Evolutionary conservation across 1,139 yeast species (phyloP), one percentile per base, ranked within the genome.

Genomic region (Geotrichum klebahnii): DNA sequence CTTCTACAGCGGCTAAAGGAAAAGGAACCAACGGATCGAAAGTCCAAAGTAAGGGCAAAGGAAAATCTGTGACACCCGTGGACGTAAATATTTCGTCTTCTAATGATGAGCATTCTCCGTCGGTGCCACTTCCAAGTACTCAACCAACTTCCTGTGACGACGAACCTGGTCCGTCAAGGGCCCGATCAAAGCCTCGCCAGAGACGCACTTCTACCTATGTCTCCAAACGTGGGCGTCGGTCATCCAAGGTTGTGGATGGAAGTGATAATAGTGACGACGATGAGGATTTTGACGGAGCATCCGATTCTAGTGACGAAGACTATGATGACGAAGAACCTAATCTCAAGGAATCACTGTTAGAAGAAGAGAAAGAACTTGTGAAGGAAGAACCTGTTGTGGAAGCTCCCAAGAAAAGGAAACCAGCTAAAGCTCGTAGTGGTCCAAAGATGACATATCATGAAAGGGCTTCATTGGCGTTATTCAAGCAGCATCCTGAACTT

Each of bases 401-500:
- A 19, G 39, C 49, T 12, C 44, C 46, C 2, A 39, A 32, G 17
- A 46, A 26, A 33, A 46, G 28, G 31, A 35, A 33, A 32, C 31
- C 29, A 8, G 17, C 23, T 5, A 19, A 28, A 28, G 28, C 39
- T 3, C 39, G 34, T 5, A 26, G 43, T 20, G 44, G 31, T 2
- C 20, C 35, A 6, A 35, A 35, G 38, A 24, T 43, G 16, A n/a
- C 47, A 8, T 48, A 42, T 19, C 47, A 48, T 45, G 59, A 61
- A 31, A 52, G 61, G 28, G 60, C 63, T 59, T 86, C 95, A 1
- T 74, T 73, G 36, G 78, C 76, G 53, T 71, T 92, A 26, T 84
- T 75, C 61, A 84, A 79, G 42, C 73, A 79, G 50, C 97, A 92
- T 64, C 96, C 96, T 0, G 81, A 85, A 48, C 72, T 92, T 47